A percentile compares a stretch with the other conserved stretches of the same genome.
Evolutionary conservation across 495 filamentous ascomycete species (phyloP).

Genomic region (Penicillium robsamsonii): DNA sequence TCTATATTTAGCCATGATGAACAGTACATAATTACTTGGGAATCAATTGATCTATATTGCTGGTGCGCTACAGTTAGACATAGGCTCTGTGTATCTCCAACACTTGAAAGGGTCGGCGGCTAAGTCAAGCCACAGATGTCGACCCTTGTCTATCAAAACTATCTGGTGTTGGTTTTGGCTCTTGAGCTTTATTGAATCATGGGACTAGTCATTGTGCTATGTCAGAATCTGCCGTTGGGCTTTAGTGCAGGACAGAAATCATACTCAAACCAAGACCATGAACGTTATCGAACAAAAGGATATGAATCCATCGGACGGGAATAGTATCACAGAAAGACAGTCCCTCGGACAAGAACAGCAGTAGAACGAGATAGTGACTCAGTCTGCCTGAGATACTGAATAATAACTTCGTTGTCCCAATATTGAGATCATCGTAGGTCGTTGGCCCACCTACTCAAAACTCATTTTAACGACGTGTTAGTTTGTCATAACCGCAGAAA

Average conservation of each 20-base stretch:
- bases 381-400: neutral
- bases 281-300: neutral
- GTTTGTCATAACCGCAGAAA: neutral
- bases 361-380: slow-evolving; percentile 4
- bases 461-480: neutral
- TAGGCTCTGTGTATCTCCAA: neutral
- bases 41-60: neutral
- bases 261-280: neutral
- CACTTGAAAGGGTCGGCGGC: neutral
- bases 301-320: neutral
- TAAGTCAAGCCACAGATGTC: neutral
- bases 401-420: neutral
- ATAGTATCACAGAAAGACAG: neutral
- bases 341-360: neutral
- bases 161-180: neutral
- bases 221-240: neutral
- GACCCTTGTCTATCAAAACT: neutral
- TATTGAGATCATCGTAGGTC: slow-evolving; percentile 1
- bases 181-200: neutral
- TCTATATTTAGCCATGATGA: neutral
- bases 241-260: neutral
- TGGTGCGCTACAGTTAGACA: neutral
- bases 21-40: neutral
- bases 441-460: neutral
- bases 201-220: neutral